Base-by-base conservation (phyloP, 2,329 filamentous ascomycete genomes). In the Penicillium sp. region DNA sequence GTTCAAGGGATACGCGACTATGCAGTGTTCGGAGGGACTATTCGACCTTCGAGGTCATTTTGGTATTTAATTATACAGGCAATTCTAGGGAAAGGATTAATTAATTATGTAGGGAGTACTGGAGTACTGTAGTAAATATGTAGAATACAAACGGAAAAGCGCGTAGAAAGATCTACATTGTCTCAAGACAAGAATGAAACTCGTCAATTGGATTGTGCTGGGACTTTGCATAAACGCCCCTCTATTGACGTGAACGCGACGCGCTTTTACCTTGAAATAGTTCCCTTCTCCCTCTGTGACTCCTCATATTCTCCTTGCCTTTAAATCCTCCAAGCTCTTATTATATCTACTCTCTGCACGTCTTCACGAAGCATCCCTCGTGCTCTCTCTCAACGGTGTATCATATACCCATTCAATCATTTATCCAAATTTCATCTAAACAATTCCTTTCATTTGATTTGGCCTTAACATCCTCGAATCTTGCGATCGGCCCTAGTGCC, bases 221-320 rank as follows among this genome's bases (percentile, higher is more conserved):
- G 50, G 48, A 31, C 31, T 28, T 28, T 47, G 42, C 42, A 53
- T 47, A 55, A 50, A 50, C 52, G 53, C 53, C 53, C 45, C 45
- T 43, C 35, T 52, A 50, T 22, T 25, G 52, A 49, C 61, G 54
- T 59, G 46, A 57, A 65, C 62, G 63, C 63, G 61, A 62, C 58
- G 61, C 57, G 57, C 55, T 28, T 40, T 52, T 31, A 37, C 41
- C 59, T 61, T 62, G 60, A 58, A 65, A 61, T 63, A 64, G 36
- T 61, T 50, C 48, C 50, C 58, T 50, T 36, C 48, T 37, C 50
- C 59, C 57, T 55, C 52, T 51, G 38, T 45, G 35, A 53, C 38
- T 38, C 49, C 48, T 53, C 38, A 40, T 37, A 11, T 40, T 7
- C 26, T 50, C 49, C 59, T 55, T 55, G 50, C 54, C 50, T 53